Percentiles rank a stretch among this genome's conserved stretches.
These are phyloP conservation scores for Aspergillus neoniger DNA, from an alignment of 2,329 filamentous ascomycete species.

Conservation along the genomic window DNA sequence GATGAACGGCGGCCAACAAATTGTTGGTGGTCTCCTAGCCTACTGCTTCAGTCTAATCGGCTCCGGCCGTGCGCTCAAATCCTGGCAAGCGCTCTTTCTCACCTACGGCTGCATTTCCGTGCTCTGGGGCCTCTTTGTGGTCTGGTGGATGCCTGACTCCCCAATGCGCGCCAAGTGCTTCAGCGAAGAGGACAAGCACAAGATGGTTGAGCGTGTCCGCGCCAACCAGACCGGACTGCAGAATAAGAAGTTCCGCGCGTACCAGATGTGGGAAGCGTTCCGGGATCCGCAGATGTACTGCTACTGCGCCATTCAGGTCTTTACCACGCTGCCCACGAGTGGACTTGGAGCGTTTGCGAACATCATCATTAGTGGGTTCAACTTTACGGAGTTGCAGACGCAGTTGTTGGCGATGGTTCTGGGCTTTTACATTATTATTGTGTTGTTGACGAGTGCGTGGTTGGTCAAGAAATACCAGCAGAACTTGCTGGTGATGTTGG, in stretches of 20 bases:
- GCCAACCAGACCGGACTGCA: slow-evolving; percentile 64
- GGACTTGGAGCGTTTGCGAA: slow-evolving; percentile 73
- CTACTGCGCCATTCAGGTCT: slow-evolving; percentile 66
- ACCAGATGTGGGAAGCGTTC: slow-evolving; percentile 60
- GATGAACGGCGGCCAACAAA: slow-evolving; percentile 75
- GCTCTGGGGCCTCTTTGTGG: slow-evolving; percentile 65
- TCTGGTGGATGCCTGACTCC: slow-evolving; percentile 66
- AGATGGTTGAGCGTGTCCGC: slow-evolving; percentile 63
- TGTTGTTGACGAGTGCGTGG: slow-evolving; percentile 67
- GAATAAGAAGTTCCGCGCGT: slow-evolving; percentile 55
- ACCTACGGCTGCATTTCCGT: slow-evolving; percentile 65
- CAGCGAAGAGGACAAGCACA: slow-evolving; percentile 64
- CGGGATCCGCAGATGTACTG: slow-evolving; percentile 67
- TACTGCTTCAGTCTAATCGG: slow-evolving; percentile 56
- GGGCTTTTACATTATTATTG: slow-evolving; percentile 71
- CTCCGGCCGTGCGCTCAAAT: slow-evolving; percentile 54
- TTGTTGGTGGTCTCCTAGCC: slow-evolving; percentile 69
- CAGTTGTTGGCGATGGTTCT: slow-evolving; percentile 73
- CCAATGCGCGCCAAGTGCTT: slow-evolving; percentile 73
- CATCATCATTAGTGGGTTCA: slow-evolving; percentile 71
- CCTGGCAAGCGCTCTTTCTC: slow-evolving; percentile 71
- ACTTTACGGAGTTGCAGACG: slow-evolving; percentile 67
- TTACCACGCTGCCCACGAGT: slow-evolving; percentile 71
- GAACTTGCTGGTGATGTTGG: slow-evolving; percentile 66
- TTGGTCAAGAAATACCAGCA: slow-evolving; percentile 69